Conservation (phyloP, 2,329 filamentous ascomycete genomes). For the Grosmannia serpens region DNA sequence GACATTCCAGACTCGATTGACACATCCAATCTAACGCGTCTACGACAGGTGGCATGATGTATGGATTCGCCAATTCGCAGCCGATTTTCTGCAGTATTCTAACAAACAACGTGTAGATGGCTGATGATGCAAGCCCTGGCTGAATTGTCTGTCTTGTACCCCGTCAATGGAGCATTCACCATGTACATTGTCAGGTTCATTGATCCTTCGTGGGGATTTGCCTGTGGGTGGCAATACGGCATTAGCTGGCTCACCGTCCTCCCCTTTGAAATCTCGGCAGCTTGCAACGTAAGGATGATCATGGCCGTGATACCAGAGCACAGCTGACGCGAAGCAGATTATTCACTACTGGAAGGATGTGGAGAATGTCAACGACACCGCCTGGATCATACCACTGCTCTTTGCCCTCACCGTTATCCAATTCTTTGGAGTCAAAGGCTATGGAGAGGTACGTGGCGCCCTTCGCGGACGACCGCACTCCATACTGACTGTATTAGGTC, state of each 20-base stretch:
- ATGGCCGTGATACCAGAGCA: neutral
- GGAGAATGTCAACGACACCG: slow-evolving; percentile 31
- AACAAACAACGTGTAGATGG: neutral
- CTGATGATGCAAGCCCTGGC: slow-evolving; percentile 40
- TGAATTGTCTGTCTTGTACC: slow-evolving; percentile 47
- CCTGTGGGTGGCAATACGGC: slow-evolving; percentile 41
- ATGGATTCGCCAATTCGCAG: slow-evolving; percentile 34
- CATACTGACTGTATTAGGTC: slow-evolving; percentile 15
- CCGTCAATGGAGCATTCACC: slow-evolving; percentile 51
- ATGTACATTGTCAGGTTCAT: slow-evolving; percentile 50
- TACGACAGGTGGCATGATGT: slow-evolving; percentile 32
- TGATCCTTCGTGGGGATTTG: slow-evolving; percentile 46
- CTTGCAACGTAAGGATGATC: slow-evolving; percentile 23
- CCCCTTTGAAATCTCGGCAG: slow-evolving; percentile 43
- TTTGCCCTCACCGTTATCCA: slow-evolving; percentile 37
- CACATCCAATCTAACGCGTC: neutral
- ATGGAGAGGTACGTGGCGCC: slow-evolving; percentile 29
- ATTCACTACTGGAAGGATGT: slow-evolving; percentile 39
- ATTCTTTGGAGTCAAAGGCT: slow-evolving; percentile 45
- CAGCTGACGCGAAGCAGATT: slow-evolving; percentile 18
- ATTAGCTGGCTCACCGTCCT: slow-evolving; percentile 36
- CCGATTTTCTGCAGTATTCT: neutral
- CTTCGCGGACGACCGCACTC: neutral
- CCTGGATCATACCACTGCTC: slow-evolving; percentile 47
- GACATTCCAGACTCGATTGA: neutral